These are phyloP conservation scores for Hyphopichia pseudoburtonii DNA, from an alignment of 1,139 yeast genomes.

Conservation along the genomic window DNA sequence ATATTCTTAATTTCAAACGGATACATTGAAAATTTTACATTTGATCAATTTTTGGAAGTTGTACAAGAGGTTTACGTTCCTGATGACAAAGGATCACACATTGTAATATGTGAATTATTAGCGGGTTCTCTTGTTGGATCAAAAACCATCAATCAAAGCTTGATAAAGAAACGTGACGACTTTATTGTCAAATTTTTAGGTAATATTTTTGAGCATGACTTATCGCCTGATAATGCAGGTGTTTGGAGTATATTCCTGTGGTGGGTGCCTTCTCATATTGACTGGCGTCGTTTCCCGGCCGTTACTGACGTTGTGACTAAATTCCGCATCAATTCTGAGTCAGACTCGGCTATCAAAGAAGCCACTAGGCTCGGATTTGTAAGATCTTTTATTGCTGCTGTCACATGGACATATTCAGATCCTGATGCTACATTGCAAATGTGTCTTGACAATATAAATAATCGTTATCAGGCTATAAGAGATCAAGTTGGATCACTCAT, in stretches of 20 bases:
- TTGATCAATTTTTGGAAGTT: conserved; percentile 50
- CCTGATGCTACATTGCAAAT: conserved; percentile 48
- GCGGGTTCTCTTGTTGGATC: conserved; percentile 58
- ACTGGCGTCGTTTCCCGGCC: conserved; percentile 63
- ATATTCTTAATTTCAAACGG: conserved; percentile 47
- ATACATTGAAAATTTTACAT: conserved; percentile 28
- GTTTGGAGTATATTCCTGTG: conserved; percentile 80
- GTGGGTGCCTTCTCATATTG: conserved; percentile 70
- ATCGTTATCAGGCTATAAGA: conserved; percentile 77
- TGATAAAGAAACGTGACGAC: conserved; percentile 40
- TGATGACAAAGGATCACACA: conserved; percentile 66
- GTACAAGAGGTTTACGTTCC: conserved; percentile 52
- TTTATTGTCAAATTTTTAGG: conserved; percentile 45
- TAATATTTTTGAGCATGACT: conserved; percentile 52
- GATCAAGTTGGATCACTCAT: conserved; percentile 68
- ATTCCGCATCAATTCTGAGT: conserved; percentile 48
- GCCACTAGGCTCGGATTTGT: conserved; percentile 63
- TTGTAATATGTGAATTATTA: conserved; percentile 60
- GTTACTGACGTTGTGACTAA: conserved; percentile 48
- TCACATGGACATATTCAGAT: conserved; percentile 59
- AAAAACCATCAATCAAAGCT: conserved; percentile 28
- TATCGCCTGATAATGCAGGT: conserved; percentile 73
- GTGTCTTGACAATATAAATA: conserved; percentile 50
- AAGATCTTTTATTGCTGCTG: conserved; percentile 52
- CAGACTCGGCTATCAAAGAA: conserved; percentile 68